Conservation (phyloP, 352 stramenopile species). For the Phytophthora idaei region DNA sequence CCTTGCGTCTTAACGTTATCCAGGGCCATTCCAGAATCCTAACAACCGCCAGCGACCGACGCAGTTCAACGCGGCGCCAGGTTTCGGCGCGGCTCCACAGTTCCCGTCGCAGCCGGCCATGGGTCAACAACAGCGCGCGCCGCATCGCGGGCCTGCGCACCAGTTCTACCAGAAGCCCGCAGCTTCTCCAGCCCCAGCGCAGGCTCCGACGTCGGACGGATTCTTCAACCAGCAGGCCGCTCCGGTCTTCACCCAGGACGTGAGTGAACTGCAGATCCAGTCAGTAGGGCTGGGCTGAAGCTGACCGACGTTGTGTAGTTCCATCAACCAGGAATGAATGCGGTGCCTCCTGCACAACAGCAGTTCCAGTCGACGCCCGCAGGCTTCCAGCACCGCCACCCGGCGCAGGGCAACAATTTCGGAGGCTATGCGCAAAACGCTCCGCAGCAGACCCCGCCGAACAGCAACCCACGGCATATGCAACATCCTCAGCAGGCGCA, state of each 20-base stretch:
- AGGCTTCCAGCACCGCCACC: constrained; percentile 43
- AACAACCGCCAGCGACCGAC: constrained; percentile 55
- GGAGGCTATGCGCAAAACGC: constrained; percentile 22
- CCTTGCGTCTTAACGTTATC: constrained; percentile 1
- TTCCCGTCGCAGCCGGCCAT: constrained; percentile 44
- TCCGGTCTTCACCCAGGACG: constrained; percentile 42
- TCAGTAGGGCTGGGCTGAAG: background rate
- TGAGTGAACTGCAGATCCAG: constrained; percentile 20
- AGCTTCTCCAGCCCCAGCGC: background rate
- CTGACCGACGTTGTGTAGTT: constrained; percentile 30
- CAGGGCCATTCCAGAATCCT: constrained; percentile 67
- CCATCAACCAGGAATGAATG: constrained; percentile 34
- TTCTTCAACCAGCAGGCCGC: constrained; percentile 40
- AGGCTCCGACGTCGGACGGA: constrained; percentile 21
- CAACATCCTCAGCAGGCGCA: constrained; percentile 35
- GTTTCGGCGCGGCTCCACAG: constrained; percentile 34
- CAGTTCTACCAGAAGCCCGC: constrained; percentile 56
- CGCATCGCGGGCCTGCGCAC: constrained; percentile 50
- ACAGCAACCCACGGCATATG: constrained; percentile 33
- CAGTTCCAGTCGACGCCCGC: constrained; percentile 40
- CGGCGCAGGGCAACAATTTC: constrained; percentile 37
- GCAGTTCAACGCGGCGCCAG: constrained; percentile 29
- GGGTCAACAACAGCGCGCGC: constrained; percentile 42
- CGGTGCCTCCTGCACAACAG: constrained; percentile 36
- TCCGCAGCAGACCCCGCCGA: constrained; percentile 31